Conservation (phyloP, 371 early-diverging fungal genomes). For the Mucor racemosus region DNA sequence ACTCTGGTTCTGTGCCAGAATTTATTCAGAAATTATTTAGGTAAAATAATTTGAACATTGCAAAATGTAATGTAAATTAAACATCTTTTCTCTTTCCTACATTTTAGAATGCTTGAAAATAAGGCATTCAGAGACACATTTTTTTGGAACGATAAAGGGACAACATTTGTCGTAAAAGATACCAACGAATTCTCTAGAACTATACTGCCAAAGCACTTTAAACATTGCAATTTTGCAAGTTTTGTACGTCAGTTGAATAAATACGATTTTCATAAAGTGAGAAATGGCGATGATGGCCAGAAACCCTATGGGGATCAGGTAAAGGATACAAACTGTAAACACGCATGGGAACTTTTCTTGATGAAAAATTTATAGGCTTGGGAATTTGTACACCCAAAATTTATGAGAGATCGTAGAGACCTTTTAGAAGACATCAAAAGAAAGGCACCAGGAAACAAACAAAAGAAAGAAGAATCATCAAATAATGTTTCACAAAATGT, state of each 20-base stretch:
- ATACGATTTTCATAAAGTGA: slow-evolving; percentile 94
- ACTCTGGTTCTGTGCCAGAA: slow-evolving; percentile 40
- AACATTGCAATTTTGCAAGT: slow-evolving; percentile 92
- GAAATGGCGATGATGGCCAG: slow-evolving; percentile 59
- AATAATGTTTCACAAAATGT: not conserved
- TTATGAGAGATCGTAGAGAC: slow-evolving; percentile 67
- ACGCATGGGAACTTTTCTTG: not conserved
- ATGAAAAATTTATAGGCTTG: slow-evolving; percentile 56
- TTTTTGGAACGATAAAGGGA: slow-evolving; percentile 81
- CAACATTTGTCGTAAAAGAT: slow-evolving; percentile 84
- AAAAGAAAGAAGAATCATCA: slow-evolving; percentile 32
- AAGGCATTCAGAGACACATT: slow-evolving; percentile 62
- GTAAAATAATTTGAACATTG: slow-evolving; percentile 20
- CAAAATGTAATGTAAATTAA: not conserved
- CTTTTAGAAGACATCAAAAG: slow-evolving; percentile 66
- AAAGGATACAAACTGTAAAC: not conserved
- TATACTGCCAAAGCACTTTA: slow-evolving; percentile 86
- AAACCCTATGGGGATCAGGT: slow-evolving; percentile 70
- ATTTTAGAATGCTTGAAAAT: slow-evolving; percentile 69
- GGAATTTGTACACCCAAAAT: slow-evolving; percentile 83
- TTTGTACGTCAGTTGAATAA: slow-evolving; percentile 97
- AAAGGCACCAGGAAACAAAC: slow-evolving; percentile 45
- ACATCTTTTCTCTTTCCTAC: too few relatives aligned
- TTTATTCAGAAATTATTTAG: slow-evolving; percentile 54
- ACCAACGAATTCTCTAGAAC: slow-evolving; percentile 73